Base-by-base conservation (phyloP, 331 rosid species). In the Ulmus americana region DNA sequence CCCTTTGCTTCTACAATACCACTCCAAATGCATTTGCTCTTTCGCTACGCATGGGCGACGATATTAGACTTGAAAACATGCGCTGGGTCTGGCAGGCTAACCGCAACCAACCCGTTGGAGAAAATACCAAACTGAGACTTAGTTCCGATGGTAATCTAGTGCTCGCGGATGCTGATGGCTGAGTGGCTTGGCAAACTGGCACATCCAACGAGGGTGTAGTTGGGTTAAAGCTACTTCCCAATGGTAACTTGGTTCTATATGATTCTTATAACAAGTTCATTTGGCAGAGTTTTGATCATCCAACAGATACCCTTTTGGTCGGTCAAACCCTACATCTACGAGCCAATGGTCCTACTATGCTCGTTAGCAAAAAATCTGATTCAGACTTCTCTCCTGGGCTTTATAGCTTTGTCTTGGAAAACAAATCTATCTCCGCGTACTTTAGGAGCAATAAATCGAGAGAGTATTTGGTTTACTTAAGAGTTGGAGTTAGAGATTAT, bases 391-490 rank as follows among this genome's bases (percentile, higher is more conserved):
- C 41, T 2, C 42, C 79, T 40, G 88, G 88, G 28, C 71, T 79
- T 44, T 80, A 78, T 43, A 81, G 88, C 65, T 67, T 86, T 13
- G 88, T 81, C 2, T 50, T 81, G 64, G 85, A 81, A 70, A 72
- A 80, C 1, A 86, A 77, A 59, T 78, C 77, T 4, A 3, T 83
- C 20, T 59, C 75, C 14, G 39, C 82, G 50, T 80, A 84, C 63
- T 82, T 77, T 8, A 70, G 77, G 51, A 84, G 81, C 69, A 59
- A 64, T 4, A 81, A 79, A 8, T 83, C 83, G 2, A 79, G 74
- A 7, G 80, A 63, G 28, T 78, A 82, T 0, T 10, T 77, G 69
- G 69, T 73, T 20, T 81, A 86, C 65, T 75, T 10, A 4, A 9
- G 60, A 1, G 5, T 22, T 22, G 40, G 15, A 14, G 9, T 0